Evolutionary conservation across 202 grass and related monocot genomes (phyloP), one percentile per base, ranked within the genome.

Genomic region (Carex arenaria): DNA sequence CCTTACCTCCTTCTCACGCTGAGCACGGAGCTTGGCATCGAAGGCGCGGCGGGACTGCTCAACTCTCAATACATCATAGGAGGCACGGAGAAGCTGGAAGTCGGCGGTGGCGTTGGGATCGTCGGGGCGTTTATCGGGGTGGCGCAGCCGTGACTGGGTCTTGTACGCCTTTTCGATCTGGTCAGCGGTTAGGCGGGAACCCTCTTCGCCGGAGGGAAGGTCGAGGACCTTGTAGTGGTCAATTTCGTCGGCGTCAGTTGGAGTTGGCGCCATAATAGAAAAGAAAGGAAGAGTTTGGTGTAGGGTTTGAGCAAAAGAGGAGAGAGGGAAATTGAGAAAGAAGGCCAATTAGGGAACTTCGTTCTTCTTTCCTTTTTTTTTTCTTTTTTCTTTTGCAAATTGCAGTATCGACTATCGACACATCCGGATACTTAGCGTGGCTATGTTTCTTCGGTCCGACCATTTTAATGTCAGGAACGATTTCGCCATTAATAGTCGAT

Each of bases 141-240:
- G 91, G 3, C 95, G 91, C 7, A 92, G 80, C 0, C 89, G 75
- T 3, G 91, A 93, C 43, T 93, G 93, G 15, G 78, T 83, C 17
- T 57, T 53, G 84, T 93, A 98, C 0, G 93, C 92, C 81, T 92
- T 93, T 64, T 98, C 89, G 67, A 98, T 93, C 83, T 90, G 90
- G 20, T 95, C 91, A 17, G 87, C 3, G 62, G 83, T 80, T 26
- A 95, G 77, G 30, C 66, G 78, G 2, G 88, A 89, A 4, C 95
- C 95, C 77, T 92, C 95, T 83, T 88, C 93, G 32, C 85, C 91
- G 2, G 89, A 93, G 10, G 89, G 85, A 3, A 98, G 87, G 55
- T 89, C 30, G 7, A 98, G 89, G 12, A 93, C 86, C 61, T 88
- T 84, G 72, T 95, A 98, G 81, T 98, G 91, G 64, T 98, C 93